Base-by-base conservation (phyloP, 2,329 filamentous ascomycete genomes). In the Alternaria atra region DNA sequence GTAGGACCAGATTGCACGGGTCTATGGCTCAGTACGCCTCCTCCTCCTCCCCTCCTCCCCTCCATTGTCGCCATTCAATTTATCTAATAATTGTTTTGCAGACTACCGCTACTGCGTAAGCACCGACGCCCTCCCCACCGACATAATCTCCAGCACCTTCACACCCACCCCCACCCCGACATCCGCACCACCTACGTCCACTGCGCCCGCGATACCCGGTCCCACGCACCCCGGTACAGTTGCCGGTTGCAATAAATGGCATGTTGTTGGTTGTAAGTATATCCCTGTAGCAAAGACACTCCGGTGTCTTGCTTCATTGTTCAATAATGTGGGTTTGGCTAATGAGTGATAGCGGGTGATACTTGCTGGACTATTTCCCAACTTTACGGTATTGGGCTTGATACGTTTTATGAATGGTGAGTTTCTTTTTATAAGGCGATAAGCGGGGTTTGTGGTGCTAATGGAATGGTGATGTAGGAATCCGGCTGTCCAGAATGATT, bases 161-260 rank as follows among this genome's bases (percentile, higher is more conserved):
- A 55, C 57, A 27, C 57, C 51, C 9, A 60, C 57, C 50, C 27
- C 27, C 27, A 29, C 27, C 27, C 27, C 27, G 4, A 60, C 57
- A 60, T 60, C 57, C 42, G 57, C 57, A 51, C 42, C 57, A 29
- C 57, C 57, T 29, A 60, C 48, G 51, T 51, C 52, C 57, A 55
- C 42, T 35, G 57, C 32, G 34, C 57, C 57, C 29, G 57, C 51
- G 37, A 43, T 55, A 29, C 57, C 51, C 35, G 52, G 43, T 30
- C 57, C 57, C 42, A 60, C 52, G 30, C 57, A 55, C 51, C 52
- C 51, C 35, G 43, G 52, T 55, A 54, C 57, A 50, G 43, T 55
- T 44, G 34, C 42, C 13, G 43, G 43, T 51, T 55, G 57, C 50
- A 43, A 60, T 55, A 35, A 60, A 60, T 60, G 51, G 51, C 51